Conservation (phyloP, 1,284 basidiomycete genomes). For the Ceratobasidium sp. region DNA sequence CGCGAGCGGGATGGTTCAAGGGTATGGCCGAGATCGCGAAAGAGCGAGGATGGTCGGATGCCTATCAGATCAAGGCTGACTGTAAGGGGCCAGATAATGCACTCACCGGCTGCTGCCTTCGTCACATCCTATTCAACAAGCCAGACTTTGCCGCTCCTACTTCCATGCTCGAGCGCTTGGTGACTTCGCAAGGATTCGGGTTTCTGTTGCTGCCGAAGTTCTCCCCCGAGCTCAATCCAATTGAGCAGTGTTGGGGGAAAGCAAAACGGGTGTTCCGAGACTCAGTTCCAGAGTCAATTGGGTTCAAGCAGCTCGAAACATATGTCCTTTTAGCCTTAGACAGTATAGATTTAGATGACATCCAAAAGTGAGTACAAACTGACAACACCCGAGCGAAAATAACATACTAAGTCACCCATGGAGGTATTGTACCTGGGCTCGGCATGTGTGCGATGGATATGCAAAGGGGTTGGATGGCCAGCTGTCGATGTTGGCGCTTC, state of each 20-base stretch:
- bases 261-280: slow-evolving; percentile 42
- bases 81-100: slow-evolving; percentile 12
- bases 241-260: slow-evolving; percentile 47
- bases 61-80: slow-evolving; percentile 8
- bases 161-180: slow-evolving; percentile 34
- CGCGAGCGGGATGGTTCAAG: slow-evolving; percentile 25
- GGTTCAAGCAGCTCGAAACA: slow-evolving; percentile 1
- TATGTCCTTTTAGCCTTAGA: slow-evolving; percentile 29
- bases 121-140: slow-evolving; percentile 38
- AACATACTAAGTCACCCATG: too few species aligned
- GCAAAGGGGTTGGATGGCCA: neutral
- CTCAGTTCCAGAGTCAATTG: neutral
- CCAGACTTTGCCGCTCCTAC: slow-evolving; percentile 40
- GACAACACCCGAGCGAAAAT: too few species aligned
- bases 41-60: slow-evolving; percentile 9
- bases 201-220: slow-evolving; percentile 46
- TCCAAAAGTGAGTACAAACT: slow-evolving; percentile 37
- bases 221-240: slow-evolving; percentile 45
- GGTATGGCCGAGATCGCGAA: slow-evolving; percentile 22
- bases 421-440: neutral
- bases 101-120: slow-evolving; percentile 37
- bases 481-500: neutral
- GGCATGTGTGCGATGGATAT: neutral
- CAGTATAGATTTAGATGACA: slow-evolving; percentile 1
- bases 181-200: slow-evolving; percentile 19